Evolutionary conservation across 176 grass and related monocot species (phyloP).

Genomic region (Carex kokanica): DNA sequence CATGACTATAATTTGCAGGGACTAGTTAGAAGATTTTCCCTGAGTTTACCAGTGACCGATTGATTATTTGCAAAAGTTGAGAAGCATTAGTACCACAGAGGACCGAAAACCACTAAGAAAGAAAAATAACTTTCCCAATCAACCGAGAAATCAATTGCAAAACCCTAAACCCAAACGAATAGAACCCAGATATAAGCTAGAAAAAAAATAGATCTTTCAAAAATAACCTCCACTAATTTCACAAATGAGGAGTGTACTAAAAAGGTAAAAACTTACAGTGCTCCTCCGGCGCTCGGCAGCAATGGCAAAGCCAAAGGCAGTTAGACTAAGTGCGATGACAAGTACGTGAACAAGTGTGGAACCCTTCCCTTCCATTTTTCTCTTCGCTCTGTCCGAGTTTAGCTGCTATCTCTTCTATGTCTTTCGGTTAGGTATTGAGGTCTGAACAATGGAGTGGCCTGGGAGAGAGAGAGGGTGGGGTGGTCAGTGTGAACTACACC

Average conservation of each 20-base stretch:
- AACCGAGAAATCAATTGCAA: neutral
- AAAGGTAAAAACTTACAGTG: constrained; percentile 47
- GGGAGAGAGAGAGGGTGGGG: neutral
- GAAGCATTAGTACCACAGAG: neutral
- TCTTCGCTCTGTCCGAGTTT: constrained; percentile 24
- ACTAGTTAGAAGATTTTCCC: neutral
- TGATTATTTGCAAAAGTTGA: neutral
- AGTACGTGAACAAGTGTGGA: constrained; percentile 74
- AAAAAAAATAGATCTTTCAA: neutral
- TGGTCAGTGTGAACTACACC: constrained; percentile 6
- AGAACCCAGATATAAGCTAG: neutral
- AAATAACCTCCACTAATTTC: neutral
- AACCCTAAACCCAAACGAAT: constrained; percentile 25
- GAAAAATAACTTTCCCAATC: neutral
- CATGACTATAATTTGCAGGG: neutral
- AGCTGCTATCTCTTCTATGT: neutral
- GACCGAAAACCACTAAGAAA: neutral
- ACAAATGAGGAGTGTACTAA: neutral
- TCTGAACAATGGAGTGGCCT: neutral
- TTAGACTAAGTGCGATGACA: constrained; percentile 68
- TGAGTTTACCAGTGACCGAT: neutral
- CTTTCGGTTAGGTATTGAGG: neutral
- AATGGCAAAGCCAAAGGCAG: constrained; percentile 89
- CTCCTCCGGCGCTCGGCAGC: constrained; percentile 88
- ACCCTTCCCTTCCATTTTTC: constrained; percentile 26